These are phyloP conservation scores for Penicillium flavigenum DNA, from an alignment of 495 filamentous ascomycete species.

Conservation along the genomic window DNA sequence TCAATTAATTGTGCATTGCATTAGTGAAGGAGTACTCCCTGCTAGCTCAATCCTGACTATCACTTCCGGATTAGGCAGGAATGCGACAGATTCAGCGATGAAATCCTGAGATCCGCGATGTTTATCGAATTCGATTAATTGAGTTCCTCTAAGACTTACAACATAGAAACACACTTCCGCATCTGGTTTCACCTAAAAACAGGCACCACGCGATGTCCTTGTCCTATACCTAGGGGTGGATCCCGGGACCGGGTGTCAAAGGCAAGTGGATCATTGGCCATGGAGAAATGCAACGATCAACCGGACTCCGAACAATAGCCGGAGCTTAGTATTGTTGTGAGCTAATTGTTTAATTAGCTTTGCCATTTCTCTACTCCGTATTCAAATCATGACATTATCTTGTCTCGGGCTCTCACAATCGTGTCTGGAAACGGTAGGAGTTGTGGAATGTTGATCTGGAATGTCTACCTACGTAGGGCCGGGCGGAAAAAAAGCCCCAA, in stretches of 20 bases:
- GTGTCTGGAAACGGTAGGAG: background rate
- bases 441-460: conserved; percentile 7
- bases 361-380: background rate
- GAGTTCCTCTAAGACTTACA: background rate
- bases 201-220: conserved; percentile 18
- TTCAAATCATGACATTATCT: background rate
- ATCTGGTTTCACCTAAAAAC: conserved; percentile 16
- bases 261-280: background rate
- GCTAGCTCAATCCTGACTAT: background rate
- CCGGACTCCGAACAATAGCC: conserved; percentile 15
- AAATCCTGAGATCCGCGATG: background rate
- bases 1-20: conserved; percentile 1
- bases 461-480: background rate
- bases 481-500: background rate
- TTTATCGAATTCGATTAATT: background rate
- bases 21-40: conserved; percentile 4
- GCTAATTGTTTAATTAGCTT: conserved; percentile 4
- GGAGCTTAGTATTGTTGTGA: conserved; percentile 9
- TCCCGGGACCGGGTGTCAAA: conserved; percentile 7
- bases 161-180: conserved; percentile 13
- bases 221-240: background rate
- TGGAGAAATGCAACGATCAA: background rate
- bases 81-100: background rate
- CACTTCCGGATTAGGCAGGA: conserved; percentile 1
- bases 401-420: background rate